Base-by-base conservation (phyloP, 2,329 filamentous ascomycete species). In the Fonsecaea erecta region DNA sequence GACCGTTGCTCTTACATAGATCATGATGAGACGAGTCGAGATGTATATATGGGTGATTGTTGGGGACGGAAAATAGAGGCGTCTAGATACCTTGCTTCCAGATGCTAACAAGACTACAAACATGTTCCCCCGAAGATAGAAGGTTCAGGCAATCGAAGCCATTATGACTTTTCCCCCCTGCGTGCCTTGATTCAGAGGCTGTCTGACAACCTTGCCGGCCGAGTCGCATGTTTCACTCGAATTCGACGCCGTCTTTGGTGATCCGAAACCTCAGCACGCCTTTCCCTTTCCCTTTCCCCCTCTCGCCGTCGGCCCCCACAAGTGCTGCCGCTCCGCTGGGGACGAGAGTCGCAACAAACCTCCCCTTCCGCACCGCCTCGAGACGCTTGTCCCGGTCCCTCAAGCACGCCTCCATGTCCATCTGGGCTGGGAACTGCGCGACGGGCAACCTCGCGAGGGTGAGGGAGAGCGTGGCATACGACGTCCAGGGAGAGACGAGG, bases 401-500 rank as follows among this genome's bases (percentile, higher is more conserved):
- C 52, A 73, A 68, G 1, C 76, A 77, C 60, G 78, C 75, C 1
- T 74, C 67, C 1, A 75, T 52, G 4, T 72, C 73, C 71, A 77
- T 74, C 16, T 66, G 64, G n/a, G 73, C 72, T 24, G 73, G 71
- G 65, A 81, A 81, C 26, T 73, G 73, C 7, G 75, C 72, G 11
- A 80, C 75, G 3, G 64, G 52, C 35, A 77, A 73, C 4, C 77
- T 73, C 51, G 75, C 73, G 12, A 79, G 73, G n/a, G 76, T 71
- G 3, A 81, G 65, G 14, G 77, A 74, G 46, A 81, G 60, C 0
- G 72, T 74, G 1, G 79, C 74, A 46, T 79, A 79, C 0, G 68
- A 67, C 0, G 74, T 75, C 79, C 78, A 81, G 0, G 78, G 77
- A 4, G 74, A 65, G 1, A 77, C 77, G 9, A 79, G 8, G 34